A percentile compares a stretch with the other conserved stretches of the same genome.
These are phyloP conservation scores for Sporisorium reilianum DNA, from an alignment of 1,284 basidiomycete species.

Conservation along the genomic window DNA sequence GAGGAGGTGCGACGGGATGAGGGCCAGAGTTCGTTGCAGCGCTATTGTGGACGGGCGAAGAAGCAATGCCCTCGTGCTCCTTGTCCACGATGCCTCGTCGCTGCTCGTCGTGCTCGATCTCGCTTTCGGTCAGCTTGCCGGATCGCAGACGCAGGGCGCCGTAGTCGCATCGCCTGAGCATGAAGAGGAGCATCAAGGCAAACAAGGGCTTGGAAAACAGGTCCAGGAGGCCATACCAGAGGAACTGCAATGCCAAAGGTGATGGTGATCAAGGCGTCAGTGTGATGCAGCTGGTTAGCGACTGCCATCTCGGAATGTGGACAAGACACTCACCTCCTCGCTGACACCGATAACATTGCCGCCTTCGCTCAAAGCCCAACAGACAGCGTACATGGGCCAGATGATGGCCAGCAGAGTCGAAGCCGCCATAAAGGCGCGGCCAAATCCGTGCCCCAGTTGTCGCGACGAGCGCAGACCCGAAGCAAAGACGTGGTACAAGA, in stretches of 20 bases:
- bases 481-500: constrained; percentile 63
- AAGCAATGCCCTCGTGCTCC: constrained; percentile 14
- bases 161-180: constrained; percentile 49
- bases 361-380: constrained; percentile 74
- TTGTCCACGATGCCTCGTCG: constrained; percentile 18
- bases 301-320: too few relatives aligned
- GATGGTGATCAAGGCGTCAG: constrained; percentile 63
- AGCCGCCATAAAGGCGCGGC: constrained; percentile 70
- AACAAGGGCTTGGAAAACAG: constrained; percentile 72
- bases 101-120: constrained; percentile 15
- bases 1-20: not conserved
- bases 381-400: constrained; percentile 62
- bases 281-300: not conserved
- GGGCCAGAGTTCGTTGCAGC: not conserved
- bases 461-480: constrained; percentile 69
- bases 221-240: constrained; percentile 76
- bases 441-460: constrained; percentile 69
- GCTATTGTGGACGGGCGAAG: constrained; percentile 13
- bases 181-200: constrained; percentile 51
- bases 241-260: constrained; percentile 63
- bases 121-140: constrained; percentile 39
- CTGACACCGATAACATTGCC: constrained; percentile 71
- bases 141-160: constrained; percentile 37
- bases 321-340: constrained; percentile 26
- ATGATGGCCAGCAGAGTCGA: constrained; percentile 64